Percentiles rank a stretch among this genome's conserved stretches.
These are phyloP conservation scores for Globisporangium cederbergense DNA, from an alignment of 352 stramenopile genomes.

Conservation along the genomic window DNA sequence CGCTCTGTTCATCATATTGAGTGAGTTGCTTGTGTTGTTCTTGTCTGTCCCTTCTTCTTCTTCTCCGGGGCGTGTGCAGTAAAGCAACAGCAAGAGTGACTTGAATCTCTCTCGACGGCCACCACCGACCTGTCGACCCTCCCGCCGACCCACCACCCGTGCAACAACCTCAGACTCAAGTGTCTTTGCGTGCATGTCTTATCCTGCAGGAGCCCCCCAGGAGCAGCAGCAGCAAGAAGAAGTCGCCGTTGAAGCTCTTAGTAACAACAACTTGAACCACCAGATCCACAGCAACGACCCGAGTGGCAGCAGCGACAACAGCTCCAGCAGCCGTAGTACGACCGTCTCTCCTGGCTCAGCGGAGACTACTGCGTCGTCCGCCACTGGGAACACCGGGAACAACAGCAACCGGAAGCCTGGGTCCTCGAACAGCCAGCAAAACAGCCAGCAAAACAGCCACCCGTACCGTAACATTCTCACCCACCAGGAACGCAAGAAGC, in stretches of 20 bases:
- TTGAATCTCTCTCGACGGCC: constrained; percentile 5
- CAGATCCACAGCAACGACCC: constrained; percentile 8
- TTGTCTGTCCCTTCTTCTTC: neutral
- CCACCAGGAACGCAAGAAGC: constrained; percentile 39
- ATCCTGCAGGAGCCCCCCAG: constrained; percentile 6
- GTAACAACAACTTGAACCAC: neutral
- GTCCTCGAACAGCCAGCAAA: neutral
- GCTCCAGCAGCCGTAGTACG: constrained; percentile 5
- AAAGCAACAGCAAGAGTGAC: neutral
- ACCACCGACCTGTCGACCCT: neutral
- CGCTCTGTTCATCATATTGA: neutral
- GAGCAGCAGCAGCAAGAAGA: constrained; percentile 5
- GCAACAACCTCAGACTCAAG: constrained; percentile 4
- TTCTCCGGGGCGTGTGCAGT: constrained; percentile 3
- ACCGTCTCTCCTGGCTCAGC: constrained; percentile 3
- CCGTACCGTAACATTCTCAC: constrained; percentile 29
- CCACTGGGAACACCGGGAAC: neutral
- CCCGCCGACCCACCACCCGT: neutral
- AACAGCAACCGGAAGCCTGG: constrained; percentile 1
- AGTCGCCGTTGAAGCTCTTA: neutral
- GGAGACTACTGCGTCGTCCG: neutral
- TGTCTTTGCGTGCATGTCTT: constrained; percentile 19
- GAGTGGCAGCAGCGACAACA: constrained; percentile 11
- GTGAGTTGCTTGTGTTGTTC: constrained; percentile 7
- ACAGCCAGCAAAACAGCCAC: neutral